A percentile compares a stretch with the other conserved stretches of the same genome.
These are phyloP conservation scores for Entelexis sorbosivorans DNA, from an alignment of 1,139 yeast genomes.

Conservation along the genomic window DNA sequence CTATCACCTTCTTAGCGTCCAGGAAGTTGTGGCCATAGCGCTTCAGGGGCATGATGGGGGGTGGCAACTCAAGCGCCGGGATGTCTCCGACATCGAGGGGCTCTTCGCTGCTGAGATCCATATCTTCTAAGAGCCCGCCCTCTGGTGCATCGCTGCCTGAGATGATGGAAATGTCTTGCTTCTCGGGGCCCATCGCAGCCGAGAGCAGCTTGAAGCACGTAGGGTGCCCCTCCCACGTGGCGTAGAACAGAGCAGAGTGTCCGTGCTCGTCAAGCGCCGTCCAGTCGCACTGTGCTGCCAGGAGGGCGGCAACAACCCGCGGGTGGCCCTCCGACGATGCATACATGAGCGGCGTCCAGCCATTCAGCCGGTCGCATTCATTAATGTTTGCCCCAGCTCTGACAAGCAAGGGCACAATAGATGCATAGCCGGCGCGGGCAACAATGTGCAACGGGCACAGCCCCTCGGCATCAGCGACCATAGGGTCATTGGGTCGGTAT, in stretches of 20 bases:
- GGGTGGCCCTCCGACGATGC: constrained; percentile 81
- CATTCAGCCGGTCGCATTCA: constrained; percentile 69
- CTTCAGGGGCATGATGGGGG: constrained; percentile 87
- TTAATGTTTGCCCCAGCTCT: constrained; percentile 62
- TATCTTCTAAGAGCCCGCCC: constrained; percentile 3
- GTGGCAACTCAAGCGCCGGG: constrained; percentile 86
- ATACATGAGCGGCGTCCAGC: constrained; percentile 90
- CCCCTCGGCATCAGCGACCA: constrained; percentile 70
- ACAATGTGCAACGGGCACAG: constrained; percentile 78
- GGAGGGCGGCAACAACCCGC: constrained; percentile 56
- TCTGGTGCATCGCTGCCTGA: constrained; percentile 11
- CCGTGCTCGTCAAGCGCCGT: constrained; percentile 75
- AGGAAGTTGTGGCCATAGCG: constrained; percentile 92
- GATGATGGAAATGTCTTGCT: constrained; percentile 9
- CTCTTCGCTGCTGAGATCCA: constrained; percentile 12
- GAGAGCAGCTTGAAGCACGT: constrained; percentile 57
- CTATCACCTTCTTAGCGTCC: constrained; percentile 58
- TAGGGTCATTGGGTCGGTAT: constrained; percentile 29
- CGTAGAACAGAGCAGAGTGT: constrained; percentile 71
- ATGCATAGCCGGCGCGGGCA: constrained; percentile 69
- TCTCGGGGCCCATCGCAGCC: constrained; percentile 13
- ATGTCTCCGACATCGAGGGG: constrained; percentile 51
- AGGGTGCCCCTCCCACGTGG: constrained; percentile 89
- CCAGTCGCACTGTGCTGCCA: constrained; percentile 62
- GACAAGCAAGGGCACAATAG: constrained; percentile 56